Evolutionary conservation across 805 yeast genomes (phyloP).

Genomic region (Tetrapisispora namnaoensis): DNA sequence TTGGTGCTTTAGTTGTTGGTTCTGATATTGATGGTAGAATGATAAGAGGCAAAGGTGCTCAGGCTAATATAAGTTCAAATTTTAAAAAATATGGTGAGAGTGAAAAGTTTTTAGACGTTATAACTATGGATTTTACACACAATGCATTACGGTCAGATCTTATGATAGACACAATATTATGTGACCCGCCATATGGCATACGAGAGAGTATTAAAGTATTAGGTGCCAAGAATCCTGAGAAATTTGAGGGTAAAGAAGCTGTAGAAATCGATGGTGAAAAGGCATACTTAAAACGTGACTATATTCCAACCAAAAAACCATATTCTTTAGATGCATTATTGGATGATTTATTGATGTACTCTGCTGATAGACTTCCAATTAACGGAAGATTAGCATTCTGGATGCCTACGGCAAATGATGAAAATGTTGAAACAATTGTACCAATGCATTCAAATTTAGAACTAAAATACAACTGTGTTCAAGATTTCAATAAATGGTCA

Average conservation of each 20-base stretch:
- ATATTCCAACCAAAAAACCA: slow-evolving; percentile 87
- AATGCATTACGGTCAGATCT: slow-evolving; percentile 61
- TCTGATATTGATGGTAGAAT: slow-evolving; percentile 87
- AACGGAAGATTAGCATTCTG: slow-evolving; percentile 84
- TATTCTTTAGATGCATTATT: slow-evolving; percentile 68
- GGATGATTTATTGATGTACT: slow-evolving; percentile 66
- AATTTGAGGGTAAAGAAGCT: slow-evolving; percentile 62
- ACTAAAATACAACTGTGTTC: slow-evolving; percentile 65
- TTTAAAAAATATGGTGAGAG: slow-evolving; percentile 64
- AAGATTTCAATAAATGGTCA: slow-evolving; percentile 89
- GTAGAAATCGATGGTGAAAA: slow-evolving; percentile 68
- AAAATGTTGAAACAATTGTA: slow-evolving; percentile 52
- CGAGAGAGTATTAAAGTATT: slow-evolving; percentile 90
- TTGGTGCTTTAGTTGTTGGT: slow-evolving; percentile 72
- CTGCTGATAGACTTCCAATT: slow-evolving; percentile 59
- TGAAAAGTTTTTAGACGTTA: slow-evolving; percentile 54
- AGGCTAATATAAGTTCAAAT: slow-evolving; percentile 42
- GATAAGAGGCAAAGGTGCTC: slow-evolving; percentile 51
- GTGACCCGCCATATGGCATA: slow-evolving; percentile 98
- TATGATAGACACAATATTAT: slow-evolving; percentile 67
- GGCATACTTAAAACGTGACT: slow-evolving; percentile 71
- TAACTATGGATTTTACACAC: slow-evolving; percentile 93
- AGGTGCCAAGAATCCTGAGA: slow-evolving; percentile 66
- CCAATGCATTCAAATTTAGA: slow-evolving; percentile 74
- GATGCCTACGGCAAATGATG: slow-evolving; percentile 97